A percentile compares a stretch with the other conserved stretches of the same genome.
Conservation (phyloP, 73 alveolate genomes). For the Paramecium caudatum region DNA sequence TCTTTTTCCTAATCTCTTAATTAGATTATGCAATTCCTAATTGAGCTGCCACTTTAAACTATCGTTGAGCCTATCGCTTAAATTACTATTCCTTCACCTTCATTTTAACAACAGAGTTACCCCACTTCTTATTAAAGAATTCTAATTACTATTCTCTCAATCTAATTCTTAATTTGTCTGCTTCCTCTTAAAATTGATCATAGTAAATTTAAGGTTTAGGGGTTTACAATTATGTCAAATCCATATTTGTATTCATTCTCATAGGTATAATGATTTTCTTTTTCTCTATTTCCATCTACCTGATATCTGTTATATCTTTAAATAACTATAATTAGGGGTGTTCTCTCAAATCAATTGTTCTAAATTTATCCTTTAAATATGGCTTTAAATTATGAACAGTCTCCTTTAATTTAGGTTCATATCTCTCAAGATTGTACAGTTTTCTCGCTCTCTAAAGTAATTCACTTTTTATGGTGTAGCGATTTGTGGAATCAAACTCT, state of each 20-base stretch:
- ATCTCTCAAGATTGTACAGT: not conserved
- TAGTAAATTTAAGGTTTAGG: not conserved
- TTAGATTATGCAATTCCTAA: not conserved
- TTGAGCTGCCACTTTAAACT: conserved; percentile 2
- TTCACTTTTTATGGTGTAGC: not conserved
- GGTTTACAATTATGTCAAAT: not conserved
- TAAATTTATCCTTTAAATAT: not conserved
- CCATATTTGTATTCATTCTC: conserved; percentile 18
- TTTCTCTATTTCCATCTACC: not conserved
- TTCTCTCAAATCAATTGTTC: conserved; percentile 38
- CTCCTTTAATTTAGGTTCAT: conserved; percentile 40
- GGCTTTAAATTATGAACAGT: not conserved
- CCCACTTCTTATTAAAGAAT: conserved; percentile 64
- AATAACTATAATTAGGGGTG: conserved; percentile 48
- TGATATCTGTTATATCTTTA: conserved; percentile 32
- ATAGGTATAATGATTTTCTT: not conserved
- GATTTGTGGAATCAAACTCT: not conserved
- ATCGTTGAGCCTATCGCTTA: not conserved
- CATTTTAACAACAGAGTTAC: conserved; percentile 62
- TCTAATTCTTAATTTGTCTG: conserved; percentile 35
- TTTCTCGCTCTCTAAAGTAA: conserved; percentile 14
- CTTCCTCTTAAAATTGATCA: conserved; percentile 11
- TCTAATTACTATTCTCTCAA: conserved; percentile 4
- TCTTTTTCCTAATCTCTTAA: not conserved
- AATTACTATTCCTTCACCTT: conserved; percentile 39